Evolutionary conservation across 108 stramenopile genomes (phyloP).

Genomic region (Craspedostauros australis): DNA sequence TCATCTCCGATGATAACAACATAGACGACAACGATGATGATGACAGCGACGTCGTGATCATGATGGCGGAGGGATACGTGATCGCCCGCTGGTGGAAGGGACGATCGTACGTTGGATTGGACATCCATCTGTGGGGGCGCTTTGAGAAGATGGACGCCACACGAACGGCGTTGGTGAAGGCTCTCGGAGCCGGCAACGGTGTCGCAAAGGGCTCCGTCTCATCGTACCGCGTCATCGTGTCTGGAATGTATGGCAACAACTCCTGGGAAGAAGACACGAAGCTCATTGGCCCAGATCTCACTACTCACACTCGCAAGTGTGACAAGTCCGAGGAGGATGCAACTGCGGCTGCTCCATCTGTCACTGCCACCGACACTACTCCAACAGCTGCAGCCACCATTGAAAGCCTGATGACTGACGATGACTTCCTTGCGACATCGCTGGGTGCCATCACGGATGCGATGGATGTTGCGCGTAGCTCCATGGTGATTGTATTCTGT

Average conservation of each 20-base stretch:
- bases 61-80: conserved; percentile 46
- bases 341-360: no score
- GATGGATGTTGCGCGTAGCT: no score
- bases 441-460: no score
- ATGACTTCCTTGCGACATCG: no score
- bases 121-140: conserved; percentile 35
- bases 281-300: conserved; percentile 46
- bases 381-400: no score
- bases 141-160: conserved; percentile 31
- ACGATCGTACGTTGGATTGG: conserved; percentile 57
- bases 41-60: conserved; percentile 10
- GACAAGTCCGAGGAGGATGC: background rate
- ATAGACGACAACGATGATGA: no score
- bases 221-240: conserved; percentile 53
- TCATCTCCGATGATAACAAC: conserved; percentile 1
- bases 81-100: no score
- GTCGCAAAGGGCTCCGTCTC: conserved; percentile 14
- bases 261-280: conserved; percentile 67
- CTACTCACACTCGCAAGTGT: conserved; percentile 19
- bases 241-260: conserved; percentile 65
- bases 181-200: conserved; percentile 22
- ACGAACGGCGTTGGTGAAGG: conserved; percentile 13
- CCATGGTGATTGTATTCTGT: no score
- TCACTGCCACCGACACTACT: no score
- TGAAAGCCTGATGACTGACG: no score